Conservation (phyloP, 176 grass and related monocot species). For the Oryza officinalis region DNA sequence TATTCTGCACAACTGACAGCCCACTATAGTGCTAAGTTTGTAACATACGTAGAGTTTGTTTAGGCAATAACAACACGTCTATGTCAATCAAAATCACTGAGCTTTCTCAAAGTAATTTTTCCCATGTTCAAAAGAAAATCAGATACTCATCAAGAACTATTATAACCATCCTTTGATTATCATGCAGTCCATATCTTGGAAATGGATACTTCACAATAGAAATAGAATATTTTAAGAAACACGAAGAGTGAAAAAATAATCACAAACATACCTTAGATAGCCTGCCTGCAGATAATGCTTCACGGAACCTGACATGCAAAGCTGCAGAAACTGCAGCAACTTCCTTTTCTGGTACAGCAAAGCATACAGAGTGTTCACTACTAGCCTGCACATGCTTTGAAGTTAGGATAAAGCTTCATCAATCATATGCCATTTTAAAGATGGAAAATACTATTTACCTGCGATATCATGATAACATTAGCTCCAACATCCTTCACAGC, state of each 20-base stretch:
- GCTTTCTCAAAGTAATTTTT: background rate
- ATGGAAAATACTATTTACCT: constrained; percentile 42
- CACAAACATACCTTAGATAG: constrained; percentile 66
- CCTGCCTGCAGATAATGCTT: constrained; percentile 77
- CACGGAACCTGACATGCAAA: constrained; percentile 62
- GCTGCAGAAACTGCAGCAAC: constrained; percentile 68
- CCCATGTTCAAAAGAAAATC: background rate
- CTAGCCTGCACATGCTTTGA: constrained; percentile 59
- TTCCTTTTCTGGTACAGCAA: constrained; percentile 89
- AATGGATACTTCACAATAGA: background rate
- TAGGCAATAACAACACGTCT: background rate
- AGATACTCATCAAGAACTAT: background rate
- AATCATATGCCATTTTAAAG: background rate
- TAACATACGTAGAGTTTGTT: background rate
- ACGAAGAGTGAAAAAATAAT: background rate
- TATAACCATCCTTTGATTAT: background rate
- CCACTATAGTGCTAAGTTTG: background rate
- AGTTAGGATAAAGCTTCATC: constrained; percentile 37
- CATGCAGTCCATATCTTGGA: background rate
- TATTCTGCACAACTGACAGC: background rate
- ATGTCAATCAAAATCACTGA: constrained; percentile 1
- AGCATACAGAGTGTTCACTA: constrained; percentile 86
- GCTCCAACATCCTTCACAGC: constrained; percentile 86
- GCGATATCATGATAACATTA: constrained; percentile 94
- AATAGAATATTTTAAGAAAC: background rate